These are phyloP conservation scores for Euphorbia neoarborescens DNA, from an alignment of 441 rosid species.

Conservation along the genomic window DNA sequence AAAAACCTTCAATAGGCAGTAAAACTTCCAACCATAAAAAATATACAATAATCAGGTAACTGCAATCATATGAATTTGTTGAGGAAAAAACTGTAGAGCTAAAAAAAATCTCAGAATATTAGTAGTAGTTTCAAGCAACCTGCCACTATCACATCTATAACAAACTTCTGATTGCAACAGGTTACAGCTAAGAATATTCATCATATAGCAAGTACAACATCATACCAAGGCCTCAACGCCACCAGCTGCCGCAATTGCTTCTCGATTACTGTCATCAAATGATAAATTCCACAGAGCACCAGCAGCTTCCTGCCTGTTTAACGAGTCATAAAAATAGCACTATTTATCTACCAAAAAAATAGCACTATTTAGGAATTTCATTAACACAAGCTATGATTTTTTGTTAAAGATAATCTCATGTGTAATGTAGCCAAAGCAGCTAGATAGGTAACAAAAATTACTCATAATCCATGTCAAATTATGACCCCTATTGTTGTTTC, in stretches of 20 bases:
- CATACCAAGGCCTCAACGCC: slow-evolving; percentile 97
- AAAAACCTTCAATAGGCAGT: slow-evolving; percentile 16
- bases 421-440: background rate
- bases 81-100: slow-evolving; percentile 13
- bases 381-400: background rate
- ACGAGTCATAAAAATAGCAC: slow-evolving; percentile 15
- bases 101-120: slow-evolving; percentile 2
- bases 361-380: background rate
- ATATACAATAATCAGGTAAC: slow-evolving; percentile 3
- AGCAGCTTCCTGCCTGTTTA: slow-evolving; percentile 89
- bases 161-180: slow-evolving; percentile 9
- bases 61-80: slow-evolving; percentile 1
- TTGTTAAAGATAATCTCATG: slow-evolving; percentile 6
- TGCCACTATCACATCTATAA: background rate
- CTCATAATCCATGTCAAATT: background rate
- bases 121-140: background rate
- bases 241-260: slow-evolving; percentile 88
- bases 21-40: slow-evolving; percentile 10
- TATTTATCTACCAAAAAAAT: slow-evolving; percentile 17
- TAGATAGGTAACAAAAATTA: background rate
- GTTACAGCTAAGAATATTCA: background rate
- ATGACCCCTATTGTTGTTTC: too few relatives aligned
- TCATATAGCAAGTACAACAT: slow-evolving; percentile 17
- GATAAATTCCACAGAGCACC: slow-evolving; percentile 97
- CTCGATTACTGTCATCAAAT: slow-evolving; percentile 85